Percentiles rank a stretch among this genome's conserved stretches.
These are phyloP conservation scores for Talaromyces sp. DNA, from an alignment of 2,329 filamentous ascomycete species.

Conservation along the genomic window DNA sequence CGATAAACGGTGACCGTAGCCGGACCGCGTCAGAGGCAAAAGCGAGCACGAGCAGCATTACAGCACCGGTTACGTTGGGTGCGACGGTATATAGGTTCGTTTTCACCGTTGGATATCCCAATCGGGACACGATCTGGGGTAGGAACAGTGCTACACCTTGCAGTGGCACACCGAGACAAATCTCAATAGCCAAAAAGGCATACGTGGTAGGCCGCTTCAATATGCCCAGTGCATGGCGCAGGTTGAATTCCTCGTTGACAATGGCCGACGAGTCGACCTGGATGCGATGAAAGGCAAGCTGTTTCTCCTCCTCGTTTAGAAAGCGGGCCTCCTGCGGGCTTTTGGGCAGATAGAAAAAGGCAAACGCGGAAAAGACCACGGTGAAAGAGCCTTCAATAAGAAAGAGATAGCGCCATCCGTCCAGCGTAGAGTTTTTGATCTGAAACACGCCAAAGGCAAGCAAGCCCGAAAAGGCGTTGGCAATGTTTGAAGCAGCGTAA, in stretches of 20 bases:
- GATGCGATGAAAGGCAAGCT: slow-evolving; percentile 67
- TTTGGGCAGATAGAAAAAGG: slow-evolving; percentile 64
- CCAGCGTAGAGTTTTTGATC: slow-evolving; percentile 45
- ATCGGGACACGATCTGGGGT: slow-evolving; percentile 49
- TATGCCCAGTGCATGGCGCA: slow-evolving; percentile 50
- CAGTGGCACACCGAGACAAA: slow-evolving; percentile 57
- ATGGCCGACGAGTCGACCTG: slow-evolving; percentile 68
- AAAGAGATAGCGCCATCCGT: slow-evolving; percentile 51
- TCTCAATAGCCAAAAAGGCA: slow-evolving; percentile 52
- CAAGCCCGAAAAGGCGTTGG: slow-evolving; percentile 61
- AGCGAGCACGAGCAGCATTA: slow-evolving; percentile 67
- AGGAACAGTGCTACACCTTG: slow-evolving; percentile 56
- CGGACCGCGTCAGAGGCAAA: slow-evolving; percentile 64
- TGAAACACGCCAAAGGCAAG: slow-evolving; percentile 60
- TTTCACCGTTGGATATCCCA: slow-evolving; percentile 18
- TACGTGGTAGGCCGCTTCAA: slow-evolving; percentile 53
- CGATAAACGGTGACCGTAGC: slow-evolving; percentile 70
- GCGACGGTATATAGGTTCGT: slow-evolving; percentile 69
- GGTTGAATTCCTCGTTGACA: slow-evolving; percentile 53
- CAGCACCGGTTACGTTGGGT: slow-evolving; percentile 69
- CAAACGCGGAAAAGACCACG: slow-evolving; percentile 58
- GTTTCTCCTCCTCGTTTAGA: slow-evolving; percentile 61
- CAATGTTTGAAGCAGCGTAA: slow-evolving; percentile 72
- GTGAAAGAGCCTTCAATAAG: slow-evolving; percentile 57
- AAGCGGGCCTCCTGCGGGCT: slow-evolving; percentile 63